Conservation (phyloP, 1,139 yeast species). For the Yamadazyma trypodendri region DNA sequence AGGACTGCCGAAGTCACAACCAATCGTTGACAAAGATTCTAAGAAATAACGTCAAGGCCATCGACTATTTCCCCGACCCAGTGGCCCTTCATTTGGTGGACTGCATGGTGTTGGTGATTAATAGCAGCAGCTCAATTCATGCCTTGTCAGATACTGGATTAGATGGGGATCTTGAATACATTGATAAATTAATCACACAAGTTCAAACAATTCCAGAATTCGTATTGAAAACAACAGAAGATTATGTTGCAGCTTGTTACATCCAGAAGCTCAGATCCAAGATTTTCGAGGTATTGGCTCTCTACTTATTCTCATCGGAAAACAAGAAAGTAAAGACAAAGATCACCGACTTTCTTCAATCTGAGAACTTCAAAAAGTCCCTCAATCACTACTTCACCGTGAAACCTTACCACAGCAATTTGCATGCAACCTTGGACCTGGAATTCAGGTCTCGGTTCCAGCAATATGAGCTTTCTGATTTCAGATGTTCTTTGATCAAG, state of each 20-base stretch:
- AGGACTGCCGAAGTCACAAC: constrained; percentile 2
- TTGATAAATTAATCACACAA: constrained; percentile 48
- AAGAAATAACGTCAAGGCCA: constrained; percentile 54
- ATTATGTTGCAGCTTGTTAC: constrained; percentile 48
- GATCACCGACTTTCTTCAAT: constrained; percentile 44
- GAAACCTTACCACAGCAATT: constrained; percentile 32
- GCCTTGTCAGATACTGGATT: constrained; percentile 21
- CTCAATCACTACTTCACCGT: constrained; percentile 32
- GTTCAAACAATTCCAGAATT: constrained; percentile 23
- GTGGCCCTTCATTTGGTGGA: constrained; percentile 61
- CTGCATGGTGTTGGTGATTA: constrained; percentile 63
- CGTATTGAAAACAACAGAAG: constrained; percentile 18
- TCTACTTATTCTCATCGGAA: constrained; percentile 63
- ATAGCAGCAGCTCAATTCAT: constrained; percentile 66
- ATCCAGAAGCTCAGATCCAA: constrained; percentile 60
- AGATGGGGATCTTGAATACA: constrained; percentile 50
- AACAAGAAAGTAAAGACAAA: constrained; percentile 38
- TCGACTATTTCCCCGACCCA: constrained; percentile 55
- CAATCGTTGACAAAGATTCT: constrained; percentile 50
- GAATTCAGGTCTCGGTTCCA: constrained; percentile 52
- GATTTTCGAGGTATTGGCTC: constrained; percentile 72
- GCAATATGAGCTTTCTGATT: constrained; percentile 47
- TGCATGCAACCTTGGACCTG: constrained; percentile 32
- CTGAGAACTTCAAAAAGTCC: constrained; percentile 30
- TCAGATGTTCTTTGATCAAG: constrained; percentile 49